Evolutionary conservation across 306 rosid genomes (phyloP), one percentile per base, ranked within the genome.

Genomic region (Rosa lucieae): DNA sequence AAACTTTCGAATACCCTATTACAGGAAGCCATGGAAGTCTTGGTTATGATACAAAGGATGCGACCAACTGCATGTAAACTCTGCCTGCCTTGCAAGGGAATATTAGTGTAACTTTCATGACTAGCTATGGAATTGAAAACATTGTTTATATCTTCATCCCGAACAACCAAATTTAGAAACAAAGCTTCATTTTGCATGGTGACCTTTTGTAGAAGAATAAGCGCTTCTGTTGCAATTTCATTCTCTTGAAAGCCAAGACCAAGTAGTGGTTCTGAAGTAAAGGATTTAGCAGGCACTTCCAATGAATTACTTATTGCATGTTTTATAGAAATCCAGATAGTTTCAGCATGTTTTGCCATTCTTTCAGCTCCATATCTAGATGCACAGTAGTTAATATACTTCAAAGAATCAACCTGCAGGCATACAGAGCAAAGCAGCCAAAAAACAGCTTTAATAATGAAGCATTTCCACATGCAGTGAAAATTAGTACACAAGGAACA

Each of bases 371-470:
- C 98, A 84, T 91, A 95, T 72, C 85, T 89, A 68, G 82, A 53
- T 17, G 86, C 81, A 84, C 98, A 92, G 29, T 49, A 87, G 63
- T 79, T 87, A 29, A 95, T 93, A 89, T 95, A 95, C 87, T 86
- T 92, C 81, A 95, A 84, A 77, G 99, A 95, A 86, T 95, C 99
- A 73, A 95, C 87, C 99, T 95, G 87, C 70, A 47, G 77, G 77
- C 74, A 77, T 21, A 70, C 56, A 79, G 82, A 80, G 63, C 42
- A 77, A 77, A 83, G 71, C 74, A 79, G 21, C 61, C 32, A 14
- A 77, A 49, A 32, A 8, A 72, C 39, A 52, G 37, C 67, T 47
- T 59, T 75, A 13, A 13, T 40, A 21, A 59, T 37, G 2, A 73
- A 66, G 37, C 77, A 77, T 53, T 32, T 73, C 63, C 58, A 43